Percentiles rank a stretch among this genome's conserved stretches.
phyloP scores from a whole-genome alignment of 192 early-diverging fungal species.

The Funneliformis geosporum region DNA sequence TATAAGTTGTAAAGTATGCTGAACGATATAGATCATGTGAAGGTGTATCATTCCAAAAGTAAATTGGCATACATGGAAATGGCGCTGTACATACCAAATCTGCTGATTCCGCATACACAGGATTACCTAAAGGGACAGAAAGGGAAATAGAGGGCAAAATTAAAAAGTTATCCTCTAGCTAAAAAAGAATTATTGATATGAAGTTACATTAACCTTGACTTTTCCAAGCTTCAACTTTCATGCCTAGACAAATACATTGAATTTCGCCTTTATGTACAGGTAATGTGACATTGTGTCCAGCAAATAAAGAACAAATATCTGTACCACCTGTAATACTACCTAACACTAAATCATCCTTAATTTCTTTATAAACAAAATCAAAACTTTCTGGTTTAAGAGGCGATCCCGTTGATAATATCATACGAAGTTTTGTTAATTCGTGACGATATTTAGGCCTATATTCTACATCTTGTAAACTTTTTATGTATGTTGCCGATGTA shows the following conservation, averaged over 20 bases:
- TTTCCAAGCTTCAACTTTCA: conserved; percentile 93
- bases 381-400: conserved; percentile 91
- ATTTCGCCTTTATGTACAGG: conserved; percentile 95
- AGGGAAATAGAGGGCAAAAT: neutral
- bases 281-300: conserved; percentile 83
- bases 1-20: conserved; percentile 89
- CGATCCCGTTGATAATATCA: conserved; percentile 92
- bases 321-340: conserved; percentile 82
- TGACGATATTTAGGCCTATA: conserved; percentile 66
- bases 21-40: conserved; percentile 71
- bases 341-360: conserved; percentile 84
- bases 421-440: conserved; percentile 63
- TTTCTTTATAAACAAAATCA: conserved; percentile 85
- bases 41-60: conserved; percentile 84
- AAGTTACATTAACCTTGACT: conserved; percentile 46
- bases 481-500: conserved; percentile 94
- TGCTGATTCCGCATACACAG: conserved; percentile 73
- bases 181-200: neutral
- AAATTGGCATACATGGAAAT: conserved; percentile 98
- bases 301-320: conserved; percentile 96
- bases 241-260: conserved; percentile 88
- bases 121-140: conserved; percentile 38
- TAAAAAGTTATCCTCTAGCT: neutral
- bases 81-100: conserved; percentile 91
- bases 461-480: conserved; percentile 76